Percentiles rank a stretch among this genome's conserved stretches.
Conservation (phyloP, 805 yeast genomes). For the Kuraishia hungarica region DNA sequence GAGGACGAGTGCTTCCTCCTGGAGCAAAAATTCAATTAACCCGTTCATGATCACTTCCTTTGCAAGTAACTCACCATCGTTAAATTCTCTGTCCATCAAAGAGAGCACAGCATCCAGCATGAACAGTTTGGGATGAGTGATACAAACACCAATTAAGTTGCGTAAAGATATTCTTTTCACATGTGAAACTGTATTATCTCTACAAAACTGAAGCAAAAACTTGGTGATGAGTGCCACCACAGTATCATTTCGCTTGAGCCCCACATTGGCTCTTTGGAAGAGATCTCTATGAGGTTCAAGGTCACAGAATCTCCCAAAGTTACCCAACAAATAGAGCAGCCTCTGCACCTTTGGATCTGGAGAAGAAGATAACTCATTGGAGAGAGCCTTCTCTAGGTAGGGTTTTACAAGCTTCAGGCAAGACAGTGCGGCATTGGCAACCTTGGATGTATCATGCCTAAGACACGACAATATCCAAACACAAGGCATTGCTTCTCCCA, state of each 20-base stretch:
- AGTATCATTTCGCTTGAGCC: constrained; percentile 42
- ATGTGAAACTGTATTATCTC: constrained; percentile 17
- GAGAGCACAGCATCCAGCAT: constrained; percentile 43
- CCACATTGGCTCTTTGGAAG: constrained; percentile 30
- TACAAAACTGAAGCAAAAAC: constrained; percentile 47
- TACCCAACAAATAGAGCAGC: constrained; percentile 55
- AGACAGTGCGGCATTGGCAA: constrained; percentile 58
- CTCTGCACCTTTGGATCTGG: constrained; percentile 43
- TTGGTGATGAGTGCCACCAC: constrained; percentile 51
- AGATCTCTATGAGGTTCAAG: constrained; percentile 36
- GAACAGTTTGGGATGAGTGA: constrained; percentile 58
- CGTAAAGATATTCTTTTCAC: constrained; percentile 45
- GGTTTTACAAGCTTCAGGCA: constrained; percentile 45
- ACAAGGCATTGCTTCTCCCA: constrained; percentile 70
- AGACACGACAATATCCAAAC: constrained; percentile 46
- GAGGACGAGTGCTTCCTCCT: constrained; percentile 42
- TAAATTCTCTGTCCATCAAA: constrained; percentile 44
- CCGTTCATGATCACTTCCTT: constrained; percentile 49
- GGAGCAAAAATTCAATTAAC: constrained; percentile 44
- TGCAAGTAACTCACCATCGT: constrained; percentile 26
- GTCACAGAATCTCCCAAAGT: constrained; percentile 63
- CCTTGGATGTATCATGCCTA: constrained; percentile 34
- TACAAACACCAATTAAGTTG: constrained; percentile 51
- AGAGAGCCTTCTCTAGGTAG: constrained; percentile 23
- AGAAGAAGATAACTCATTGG: constrained; percentile 7